Base-by-base conservation (phyloP, 768 basidiomycete genomes). In the Pisolithus microcarpus region DNA sequence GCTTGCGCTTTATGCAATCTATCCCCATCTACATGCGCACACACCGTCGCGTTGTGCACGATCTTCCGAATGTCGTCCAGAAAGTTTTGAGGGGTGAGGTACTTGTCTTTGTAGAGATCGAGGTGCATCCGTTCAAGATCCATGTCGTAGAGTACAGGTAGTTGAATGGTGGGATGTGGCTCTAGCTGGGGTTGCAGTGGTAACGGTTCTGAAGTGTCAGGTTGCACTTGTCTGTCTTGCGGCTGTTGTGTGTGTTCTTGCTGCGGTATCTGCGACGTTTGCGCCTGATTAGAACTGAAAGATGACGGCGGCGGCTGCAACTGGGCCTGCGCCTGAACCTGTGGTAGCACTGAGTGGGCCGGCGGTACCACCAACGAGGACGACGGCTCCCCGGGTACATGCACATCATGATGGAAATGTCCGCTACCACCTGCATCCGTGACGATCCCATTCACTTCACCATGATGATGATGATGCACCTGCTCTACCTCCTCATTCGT, bases 81-180 rank as follows among this genome's bases (percentile, higher is more conserved):
- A 73, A 99, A 96, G 50, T 90, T 85, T 51, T 84, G 80, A 0
- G 91, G 87, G 0, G 91, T 91, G 26, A 91, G 79, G 64, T 98
- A 99, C 38, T 82, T 81, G 38, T 82, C 82, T 62, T 81, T 84
- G 73, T 89, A 91, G 19, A 99, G 74, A 49, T 89, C 83, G 21
- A 75, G 72, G 58, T 94, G 88, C 80, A 99, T 91, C 55, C 79
- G 81, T 60, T 98, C 96, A 36, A 98, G 74, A 65, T 97, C 93
- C 76, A 97, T 85, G 61, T 94, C 83, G 62, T 80, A 89, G 16
- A 93, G 70, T 7, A 72, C 73, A 8, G 80, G 80, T 15, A 61
- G 42, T 24, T 40, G 43, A 24, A 10, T 9, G 23, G 42, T 3
- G 7, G 15, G 42, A 6, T 43, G 15, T 19, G 16, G 26, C 26